Base-by-base conservation (phyloP, 345 rosid species). In the Gossypium sturtianum region DNA sequence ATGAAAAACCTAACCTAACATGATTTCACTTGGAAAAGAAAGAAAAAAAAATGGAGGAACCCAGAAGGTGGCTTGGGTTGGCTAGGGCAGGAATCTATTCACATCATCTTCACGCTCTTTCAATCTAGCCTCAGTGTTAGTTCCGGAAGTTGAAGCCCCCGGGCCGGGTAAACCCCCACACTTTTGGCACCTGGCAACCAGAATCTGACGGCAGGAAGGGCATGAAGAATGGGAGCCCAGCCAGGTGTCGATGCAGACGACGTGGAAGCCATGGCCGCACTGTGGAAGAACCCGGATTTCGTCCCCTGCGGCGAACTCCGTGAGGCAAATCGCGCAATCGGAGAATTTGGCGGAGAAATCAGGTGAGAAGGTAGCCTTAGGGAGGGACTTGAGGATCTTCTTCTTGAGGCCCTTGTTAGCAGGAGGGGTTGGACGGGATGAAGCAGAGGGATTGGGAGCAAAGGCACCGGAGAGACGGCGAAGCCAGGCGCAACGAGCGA, bases 211-310 rank as follows among this genome's bases (percentile, higher is more conserved):
- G 88, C 97, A 91, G 0, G 96, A 95, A 17, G 98, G 99, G 77
- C 99, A 95, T 1, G 99, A 90, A 9, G 98, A 95, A 84, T 88
- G 98, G 23, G 97, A 88, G 12, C 89, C 94, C 0, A 95, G 87
- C 99, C 99, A 95, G 71, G 87, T 87, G 86, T 95, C 98, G 43
- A 95, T 91, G 76, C 99, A 95, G 38, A 75, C 74, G 47, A 91
- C 89, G 80, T 95, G 99, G 84, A 95, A 95, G 9, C 88, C 93
- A 56, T 95, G 98, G 1, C 89, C 90, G 70, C 99, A 93, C 86
- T 93, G 94, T 12, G 98, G 97, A 70, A 93, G 82, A 64, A 89
- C 85, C 4, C 99, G 85, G 60, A 93, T 82, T 79, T 93, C 97
- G 5, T 96, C 98, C 0, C 99, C 97, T 48, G 81, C 65, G 52